phyloP scores from a whole-genome alignment of 1,284 basidiomycete genomes.

The Bjerkandera adusta region DNA sequence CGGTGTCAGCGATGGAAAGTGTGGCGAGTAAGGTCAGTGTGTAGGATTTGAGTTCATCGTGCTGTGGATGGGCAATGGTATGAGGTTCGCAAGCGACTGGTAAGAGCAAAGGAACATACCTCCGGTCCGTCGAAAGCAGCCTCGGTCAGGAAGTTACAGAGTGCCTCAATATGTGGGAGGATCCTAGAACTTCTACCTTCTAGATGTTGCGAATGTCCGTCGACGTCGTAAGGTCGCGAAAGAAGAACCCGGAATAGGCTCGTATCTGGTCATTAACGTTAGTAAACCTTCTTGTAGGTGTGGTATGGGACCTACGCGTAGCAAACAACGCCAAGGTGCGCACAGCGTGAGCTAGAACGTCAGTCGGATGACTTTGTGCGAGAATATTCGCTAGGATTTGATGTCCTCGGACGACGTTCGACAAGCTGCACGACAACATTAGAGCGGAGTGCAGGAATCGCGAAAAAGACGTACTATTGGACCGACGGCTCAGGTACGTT shows the following conservation, averaged over 20 bases:
- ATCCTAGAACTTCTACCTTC: too few species aligned
- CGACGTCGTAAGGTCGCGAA: too few species aligned
- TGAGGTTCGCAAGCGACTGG: slow-evolving; percentile 15
- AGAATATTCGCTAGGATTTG: slow-evolving; percentile 48
- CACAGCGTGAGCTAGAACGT: slow-evolving; percentile 44
- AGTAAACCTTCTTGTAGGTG: too few species aligned
- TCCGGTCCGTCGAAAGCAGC: slow-evolving; percentile 37
- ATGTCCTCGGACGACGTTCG: slow-evolving; percentile 35
- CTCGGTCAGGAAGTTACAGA: slow-evolving; percentile 53
- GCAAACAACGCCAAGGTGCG: slow-evolving; percentile 54
- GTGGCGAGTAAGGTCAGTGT: slow-evolving; percentile 58
- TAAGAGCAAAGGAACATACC: slow-evolving; percentile 32
- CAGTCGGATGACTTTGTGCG: slow-evolving; percentile 44
- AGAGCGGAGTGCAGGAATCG: slow-evolving; percentile 1
- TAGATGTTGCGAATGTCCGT: too few species aligned
- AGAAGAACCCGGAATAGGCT: slow-evolving; percentile 42
- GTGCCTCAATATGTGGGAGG: slow-evolving; percentile 48
- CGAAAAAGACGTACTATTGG: slow-evolving; percentile 36
- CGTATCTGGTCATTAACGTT: slow-evolving; percentile 27
- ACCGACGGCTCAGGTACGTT: slow-evolving; percentile 41
- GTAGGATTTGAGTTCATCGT: slow-evolving; percentile 39
- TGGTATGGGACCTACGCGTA: slow-evolving; percentile 43
- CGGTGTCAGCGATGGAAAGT: slow-evolving; percentile 50
- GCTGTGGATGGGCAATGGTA: slow-evolving; percentile 30
- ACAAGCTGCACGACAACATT: slow-evolving; percentile 35